These are phyloP conservation scores for Phytophthora citrophthora DNA, from an alignment of 352 stramenopile species.

Conservation along the genomic window DNA sequence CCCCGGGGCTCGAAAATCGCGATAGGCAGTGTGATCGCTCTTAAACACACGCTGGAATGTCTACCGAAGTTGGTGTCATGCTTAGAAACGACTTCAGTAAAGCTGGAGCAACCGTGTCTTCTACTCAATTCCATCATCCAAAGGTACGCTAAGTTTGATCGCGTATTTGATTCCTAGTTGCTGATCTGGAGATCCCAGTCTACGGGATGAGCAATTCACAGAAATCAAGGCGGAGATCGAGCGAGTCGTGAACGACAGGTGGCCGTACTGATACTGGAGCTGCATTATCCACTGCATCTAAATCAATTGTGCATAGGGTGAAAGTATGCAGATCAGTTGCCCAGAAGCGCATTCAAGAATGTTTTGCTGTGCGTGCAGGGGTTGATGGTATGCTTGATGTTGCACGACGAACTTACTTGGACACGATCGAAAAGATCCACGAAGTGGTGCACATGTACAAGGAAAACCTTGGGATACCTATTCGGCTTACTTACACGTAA, in stretches of 20 bases:
- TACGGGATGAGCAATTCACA: constrained; percentile 60
- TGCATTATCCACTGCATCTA: neutral
- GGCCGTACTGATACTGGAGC: neutral
- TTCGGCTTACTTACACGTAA: constrained; percentile 86
- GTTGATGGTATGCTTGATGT: constrained; percentile 90
- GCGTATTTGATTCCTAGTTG: neutral
- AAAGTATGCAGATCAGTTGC: constrained; percentile 70
- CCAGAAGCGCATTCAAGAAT: constrained; percentile 88
- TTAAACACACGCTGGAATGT: constrained; percentile 85
- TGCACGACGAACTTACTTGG: constrained; percentile 76
- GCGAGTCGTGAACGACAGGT: constrained; percentile 81
- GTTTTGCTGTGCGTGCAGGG: constrained; percentile 78
- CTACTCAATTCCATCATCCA: constrained; percentile 71
- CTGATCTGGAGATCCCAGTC: constrained; percentile 37
- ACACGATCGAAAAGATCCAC: constrained; percentile 87
- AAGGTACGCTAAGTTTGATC: constrained; percentile 42
- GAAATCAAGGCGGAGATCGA: constrained; percentile 69
- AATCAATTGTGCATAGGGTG: constrained; percentile 38
- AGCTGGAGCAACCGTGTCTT: constrained; percentile 39
- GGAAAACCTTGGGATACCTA: constrained; percentile 62
- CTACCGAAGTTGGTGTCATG: constrained; percentile 62
- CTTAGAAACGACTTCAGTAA: constrained; percentile 44
- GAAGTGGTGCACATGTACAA: constrained; percentile 80
- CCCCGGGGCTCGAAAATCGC: constrained; percentile 69
- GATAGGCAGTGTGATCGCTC: constrained; percentile 79